These are phyloP conservation scores for Termitomyces sp. DNA, from an alignment of 768 basidiomycete genomes.

Conservation along the genomic window DNA sequence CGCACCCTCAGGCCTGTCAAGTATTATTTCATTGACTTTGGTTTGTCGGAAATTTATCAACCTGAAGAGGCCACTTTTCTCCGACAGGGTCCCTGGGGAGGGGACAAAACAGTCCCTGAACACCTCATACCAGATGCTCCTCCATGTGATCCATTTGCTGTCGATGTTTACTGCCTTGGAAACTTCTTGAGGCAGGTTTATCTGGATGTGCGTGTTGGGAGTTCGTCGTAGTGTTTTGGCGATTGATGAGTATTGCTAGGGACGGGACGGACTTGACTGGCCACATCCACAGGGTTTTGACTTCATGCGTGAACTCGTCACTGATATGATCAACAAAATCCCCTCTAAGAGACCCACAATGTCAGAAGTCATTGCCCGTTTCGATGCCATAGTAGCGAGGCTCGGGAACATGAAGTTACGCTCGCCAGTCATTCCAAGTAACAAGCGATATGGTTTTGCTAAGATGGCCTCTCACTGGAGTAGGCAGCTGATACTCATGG, in stretches of 20 bases:
- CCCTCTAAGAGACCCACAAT: constrained; percentile 26
- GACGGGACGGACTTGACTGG: background rate
- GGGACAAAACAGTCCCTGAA: constrained; percentile 33
- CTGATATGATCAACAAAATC: constrained; percentile 18
- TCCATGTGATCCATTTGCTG: no score
- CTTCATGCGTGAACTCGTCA: constrained; percentile 12
- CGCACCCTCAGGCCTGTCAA: constrained; percentile 6
- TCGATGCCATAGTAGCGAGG: constrained; percentile 11
- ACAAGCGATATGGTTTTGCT: background rate
- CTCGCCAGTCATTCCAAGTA: constrained; percentile 16
- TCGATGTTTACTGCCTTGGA: no score
- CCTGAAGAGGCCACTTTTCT: constrained; percentile 17
- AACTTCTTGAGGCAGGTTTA: constrained; percentile 21
- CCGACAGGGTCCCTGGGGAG: constrained; percentile 26
- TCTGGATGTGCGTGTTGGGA: constrained; percentile 7
- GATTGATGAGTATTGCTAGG: background rate
- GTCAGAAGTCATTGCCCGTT: constrained; percentile 23
- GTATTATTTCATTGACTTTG: constrained; percentile 4
- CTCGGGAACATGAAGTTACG: constrained; percentile 22
- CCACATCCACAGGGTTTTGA: constrained; percentile 11
- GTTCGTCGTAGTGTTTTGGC: background rate
- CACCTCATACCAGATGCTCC: no score
- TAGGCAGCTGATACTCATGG: background rate
- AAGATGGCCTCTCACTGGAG: background rate
- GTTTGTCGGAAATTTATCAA: constrained; percentile 14